These are phyloP conservation scores for Colletotrichum salicis DNA, from an alignment of 2,329 filamentous ascomycete genomes.

Conservation along the genomic window DNA sequence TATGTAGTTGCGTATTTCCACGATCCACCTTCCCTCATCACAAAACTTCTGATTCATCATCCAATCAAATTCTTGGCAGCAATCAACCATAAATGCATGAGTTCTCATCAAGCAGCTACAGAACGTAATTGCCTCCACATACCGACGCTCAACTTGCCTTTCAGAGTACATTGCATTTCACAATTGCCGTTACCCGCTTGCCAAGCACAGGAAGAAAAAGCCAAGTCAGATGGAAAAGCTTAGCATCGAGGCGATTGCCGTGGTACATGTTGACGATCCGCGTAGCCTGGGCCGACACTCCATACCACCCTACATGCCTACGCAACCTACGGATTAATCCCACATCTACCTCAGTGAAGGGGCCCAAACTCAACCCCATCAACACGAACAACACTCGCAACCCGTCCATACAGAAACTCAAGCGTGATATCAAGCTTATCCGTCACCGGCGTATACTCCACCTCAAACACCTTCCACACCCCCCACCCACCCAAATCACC, in stretches of 20 bases:
- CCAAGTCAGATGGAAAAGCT: background rate
- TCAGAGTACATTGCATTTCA: background rate
- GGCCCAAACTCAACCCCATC: background rate
- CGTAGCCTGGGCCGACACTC: background rate
- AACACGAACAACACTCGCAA: constrained; percentile 8
- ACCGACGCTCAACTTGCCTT: background rate
- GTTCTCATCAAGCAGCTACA: background rate
- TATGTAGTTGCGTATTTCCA: background rate
- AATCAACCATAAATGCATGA: background rate
- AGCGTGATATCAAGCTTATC: constrained; percentile 2
- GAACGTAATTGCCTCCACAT: background rate
- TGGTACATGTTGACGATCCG: too few relatives aligned
- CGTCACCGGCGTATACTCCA: constrained; percentile 12
- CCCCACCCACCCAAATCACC: constrained; percentile 20
- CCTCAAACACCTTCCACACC: constrained; percentile 2
- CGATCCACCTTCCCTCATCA: background rate
- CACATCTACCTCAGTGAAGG: background rate
- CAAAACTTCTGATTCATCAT: background rate
- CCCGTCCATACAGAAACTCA: constrained; percentile 1
- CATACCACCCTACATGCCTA: too few relatives aligned
- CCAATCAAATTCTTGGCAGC: background rate
- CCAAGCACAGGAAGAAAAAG: background rate
- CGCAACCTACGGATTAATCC: background rate
- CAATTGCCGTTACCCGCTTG: background rate
- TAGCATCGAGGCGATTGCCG: background rate